A percentile compares a stretch with the other conserved stretches of the same genome.
Evolutionary conservation across 2,329 filamentous ascomycete species (phyloP).

Genomic region (Fusarium sp.): DNA sequence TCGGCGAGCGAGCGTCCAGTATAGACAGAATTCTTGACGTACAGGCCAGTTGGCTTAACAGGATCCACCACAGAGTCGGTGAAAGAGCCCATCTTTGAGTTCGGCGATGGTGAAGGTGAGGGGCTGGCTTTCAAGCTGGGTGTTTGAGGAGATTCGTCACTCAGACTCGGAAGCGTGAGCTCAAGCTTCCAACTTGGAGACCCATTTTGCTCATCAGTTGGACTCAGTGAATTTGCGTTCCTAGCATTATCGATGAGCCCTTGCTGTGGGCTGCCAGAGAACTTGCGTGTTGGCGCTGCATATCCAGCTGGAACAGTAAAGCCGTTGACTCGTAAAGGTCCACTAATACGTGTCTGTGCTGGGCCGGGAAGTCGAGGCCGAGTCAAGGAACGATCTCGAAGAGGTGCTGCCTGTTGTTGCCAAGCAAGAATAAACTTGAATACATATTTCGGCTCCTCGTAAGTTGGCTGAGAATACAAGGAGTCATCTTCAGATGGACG

Average conservation of each 20-base stretch:
- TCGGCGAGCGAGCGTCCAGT: slow-evolving; percentile 78
- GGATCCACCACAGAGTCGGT: slow-evolving; percentile 50
- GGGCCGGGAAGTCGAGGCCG: slow-evolving; percentile 74
- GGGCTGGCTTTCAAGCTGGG: slow-evolving; percentile 11
- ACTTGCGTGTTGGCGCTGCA: slow-evolving; percentile 55
- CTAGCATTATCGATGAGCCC: slow-evolving; percentile 60
- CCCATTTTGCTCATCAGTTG: slow-evolving; percentile 40
- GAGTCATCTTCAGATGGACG: slow-evolving; percentile 61
- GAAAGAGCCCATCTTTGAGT: slow-evolving; percentile 32
- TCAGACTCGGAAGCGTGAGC: slow-evolving; percentile 34
- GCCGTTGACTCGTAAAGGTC: slow-evolving; percentile 50
- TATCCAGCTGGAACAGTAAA: slow-evolving; percentile 49
- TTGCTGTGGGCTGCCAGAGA: slow-evolving; percentile 56
- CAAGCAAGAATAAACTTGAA: slow-evolving; percentile 81
- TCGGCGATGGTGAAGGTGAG: slow-evolving; percentile 28
- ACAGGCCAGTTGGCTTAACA: slow-evolving; percentile 56
- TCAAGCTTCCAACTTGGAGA: slow-evolving; percentile 25
- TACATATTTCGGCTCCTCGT: slow-evolving; percentile 65
- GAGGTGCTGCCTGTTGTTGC: slow-evolving; percentile 62
- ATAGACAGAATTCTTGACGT: slow-evolving; percentile 63
- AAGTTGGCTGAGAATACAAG: slow-evolving; percentile 62
- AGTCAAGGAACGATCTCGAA: slow-evolving; percentile 68
- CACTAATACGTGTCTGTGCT: slow-evolving; percentile 70
- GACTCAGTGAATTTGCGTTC: slow-evolving; percentile 55
- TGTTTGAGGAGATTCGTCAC: slow-evolving; percentile 19